Conservation (phyloP, 2,329 filamentous ascomycete species). For the Arachnomyces sp. region DNA sequence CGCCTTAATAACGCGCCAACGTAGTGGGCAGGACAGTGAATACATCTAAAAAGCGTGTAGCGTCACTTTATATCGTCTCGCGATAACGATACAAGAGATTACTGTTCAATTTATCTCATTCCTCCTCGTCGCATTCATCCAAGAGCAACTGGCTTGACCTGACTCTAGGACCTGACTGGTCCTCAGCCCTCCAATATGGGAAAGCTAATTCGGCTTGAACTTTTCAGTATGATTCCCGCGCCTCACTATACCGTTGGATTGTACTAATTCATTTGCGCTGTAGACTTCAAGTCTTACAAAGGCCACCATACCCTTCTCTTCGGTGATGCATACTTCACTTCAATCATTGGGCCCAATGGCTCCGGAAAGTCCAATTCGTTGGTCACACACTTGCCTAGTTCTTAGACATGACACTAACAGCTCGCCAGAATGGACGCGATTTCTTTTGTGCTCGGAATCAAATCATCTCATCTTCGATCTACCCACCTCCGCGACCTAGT, state of each 20-base stretch:
- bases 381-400: conserved; percentile 27
- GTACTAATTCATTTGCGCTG: conserved; percentile 14
- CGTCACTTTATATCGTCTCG: no score
- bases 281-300: conserved; percentile 99
- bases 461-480: conserved; percentile 94
- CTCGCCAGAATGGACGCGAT: conserved; percentile 86
- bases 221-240: conserved; percentile 63
- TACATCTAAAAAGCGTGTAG: no score
- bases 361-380: conserved; percentile 98
- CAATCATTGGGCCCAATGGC: conserved; percentile 98
- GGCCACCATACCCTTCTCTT: conserved; percentile 91
- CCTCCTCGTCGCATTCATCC: neutral
- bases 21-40: no score
- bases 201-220: conserved; percentile 88
- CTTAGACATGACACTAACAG: conserved; percentile 3
- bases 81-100: no score
- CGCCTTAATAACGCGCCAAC: no score
- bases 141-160: neutral
- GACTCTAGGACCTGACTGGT: neutral
- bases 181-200: conserved; percentile 59
- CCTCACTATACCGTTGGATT: conserved; percentile 2
- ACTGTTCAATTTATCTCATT: neutral
- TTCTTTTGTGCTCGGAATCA: conserved; percentile 96
- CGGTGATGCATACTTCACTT: conserved; percentile 97
- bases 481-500: conserved; percentile 89